Evolutionary conservation across 2,329 filamentous ascomycete species (phyloP).

Genomic region (Cordyceps pruinosa): DNA sequence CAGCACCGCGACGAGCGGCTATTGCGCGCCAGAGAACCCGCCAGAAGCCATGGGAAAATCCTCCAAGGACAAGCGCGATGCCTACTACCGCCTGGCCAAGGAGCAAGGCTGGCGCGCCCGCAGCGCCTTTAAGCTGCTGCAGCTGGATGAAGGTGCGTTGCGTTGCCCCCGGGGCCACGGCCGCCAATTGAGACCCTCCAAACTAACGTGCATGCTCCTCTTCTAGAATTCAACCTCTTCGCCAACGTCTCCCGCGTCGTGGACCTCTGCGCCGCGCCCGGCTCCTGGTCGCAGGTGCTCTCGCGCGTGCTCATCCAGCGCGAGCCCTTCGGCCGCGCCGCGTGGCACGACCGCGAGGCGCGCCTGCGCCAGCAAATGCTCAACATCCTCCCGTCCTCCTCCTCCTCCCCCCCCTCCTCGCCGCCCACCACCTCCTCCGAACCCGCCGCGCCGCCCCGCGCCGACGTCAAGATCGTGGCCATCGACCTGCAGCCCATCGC

Average conservation of each 20-base stretch:
- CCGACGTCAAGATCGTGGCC: constrained; percentile 86
- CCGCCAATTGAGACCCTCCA: neutral
- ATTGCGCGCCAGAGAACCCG: neutral
- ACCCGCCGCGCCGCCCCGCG: constrained; percentile 39
- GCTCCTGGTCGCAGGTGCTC: constrained; percentile 95
- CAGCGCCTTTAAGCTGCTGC: constrained; percentile 93
- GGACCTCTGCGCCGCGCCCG: constrained; percentile 90
- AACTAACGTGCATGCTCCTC: neutral
- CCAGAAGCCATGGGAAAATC: constrained; percentile 73
- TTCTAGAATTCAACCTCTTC: constrained; percentile 85
- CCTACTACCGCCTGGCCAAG: constrained; percentile 95
- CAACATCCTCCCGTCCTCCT: constrained; percentile 32
- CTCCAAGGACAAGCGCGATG: constrained; percentile 96
- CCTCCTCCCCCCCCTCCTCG: constrained; percentile 20
- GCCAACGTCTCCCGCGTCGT: constrained; percentile 85
- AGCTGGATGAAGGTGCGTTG: constrained; percentile 69
- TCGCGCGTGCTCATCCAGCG: constrained; percentile 90
- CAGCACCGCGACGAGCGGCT: neutral
- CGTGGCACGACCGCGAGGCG: constrained; percentile 80
- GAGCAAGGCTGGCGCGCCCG: constrained; percentile 97
- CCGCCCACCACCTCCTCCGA: constrained; percentile 17
- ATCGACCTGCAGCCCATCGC: constrained; percentile 96
- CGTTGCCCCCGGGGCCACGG: neutral
- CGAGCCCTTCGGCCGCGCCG: constrained; percentile 77
- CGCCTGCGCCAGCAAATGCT: constrained; percentile 56